phyloP scores from a whole-genome alignment of 495 filamentous ascomycete species.

The Penicillium lagena region DNA sequence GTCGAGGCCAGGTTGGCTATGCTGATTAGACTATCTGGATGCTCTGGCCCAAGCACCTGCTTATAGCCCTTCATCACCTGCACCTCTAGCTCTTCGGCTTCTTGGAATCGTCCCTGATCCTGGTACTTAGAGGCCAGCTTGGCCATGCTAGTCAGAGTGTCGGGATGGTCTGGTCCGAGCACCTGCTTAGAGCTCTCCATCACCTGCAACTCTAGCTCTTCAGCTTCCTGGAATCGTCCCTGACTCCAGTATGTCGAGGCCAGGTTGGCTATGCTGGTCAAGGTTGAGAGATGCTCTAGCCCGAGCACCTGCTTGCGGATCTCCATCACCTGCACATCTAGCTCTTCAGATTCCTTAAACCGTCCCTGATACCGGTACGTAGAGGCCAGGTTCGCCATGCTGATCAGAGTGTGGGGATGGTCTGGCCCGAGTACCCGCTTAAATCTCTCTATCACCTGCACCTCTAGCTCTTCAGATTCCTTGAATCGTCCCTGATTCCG shows the following conservation, averaged over 20 bases:
- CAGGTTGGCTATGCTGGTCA: neutral
- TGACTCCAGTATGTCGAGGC: neutral
- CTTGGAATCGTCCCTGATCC: too few relatives aligned
- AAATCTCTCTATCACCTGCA: neutral
- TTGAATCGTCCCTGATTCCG: neutral
- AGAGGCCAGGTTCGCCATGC: neutral
- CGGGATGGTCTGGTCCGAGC: conserved; percentile 4
- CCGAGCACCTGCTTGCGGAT: neutral
- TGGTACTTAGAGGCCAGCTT: too few relatives aligned
- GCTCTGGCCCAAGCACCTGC: conserved; percentile 2
- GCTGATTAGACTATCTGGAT: conserved; percentile 8
- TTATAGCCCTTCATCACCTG: neutral
- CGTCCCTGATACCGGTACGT: neutral
- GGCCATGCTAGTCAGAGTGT: conserved; percentile 6
- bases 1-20: conserved; percentile 9
- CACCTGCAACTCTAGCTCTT: neutral
- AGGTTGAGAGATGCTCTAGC: neutral
- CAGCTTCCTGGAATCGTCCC: conserved; percentile 1
- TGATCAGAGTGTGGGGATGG: neutral
- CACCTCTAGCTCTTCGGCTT: neutral
- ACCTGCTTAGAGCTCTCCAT: neutral
- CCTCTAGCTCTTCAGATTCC: neutral
- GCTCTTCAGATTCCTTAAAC: neutral
- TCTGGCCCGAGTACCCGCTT: neutral
- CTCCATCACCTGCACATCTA: neutral